Evolutionary conservation across 2,329 filamentous ascomycete species (phyloP).

Genomic region (Mycocentrospora acerina): DNA sequence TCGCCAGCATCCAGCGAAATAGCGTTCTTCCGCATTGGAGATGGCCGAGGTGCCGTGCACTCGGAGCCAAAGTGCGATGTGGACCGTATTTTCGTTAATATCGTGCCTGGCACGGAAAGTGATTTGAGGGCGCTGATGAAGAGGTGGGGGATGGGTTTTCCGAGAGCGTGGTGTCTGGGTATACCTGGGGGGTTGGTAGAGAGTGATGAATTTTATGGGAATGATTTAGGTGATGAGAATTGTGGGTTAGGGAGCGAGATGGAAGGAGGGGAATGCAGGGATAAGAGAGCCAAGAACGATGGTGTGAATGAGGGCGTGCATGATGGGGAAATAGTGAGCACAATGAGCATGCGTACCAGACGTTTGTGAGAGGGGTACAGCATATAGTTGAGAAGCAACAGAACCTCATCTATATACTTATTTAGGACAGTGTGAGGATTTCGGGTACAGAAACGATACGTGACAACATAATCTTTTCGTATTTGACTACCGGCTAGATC

Average conservation of each 20-base stretch:
- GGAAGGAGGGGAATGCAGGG: not conserved
- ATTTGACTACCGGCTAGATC: too few species aligned
- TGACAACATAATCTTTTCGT: too few species aligned
- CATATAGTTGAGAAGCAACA: too few species aligned
- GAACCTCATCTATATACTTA: too few species aligned
- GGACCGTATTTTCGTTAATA: conserved; percentile 41
- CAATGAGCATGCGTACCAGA: too few species aligned
- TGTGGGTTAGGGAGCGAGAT: not conserved
- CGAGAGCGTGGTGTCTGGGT: conserved; percentile 27
- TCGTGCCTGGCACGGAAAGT: conserved; percentile 37
- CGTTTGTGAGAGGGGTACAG: too few species aligned
- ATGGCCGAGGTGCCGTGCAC: conserved; percentile 46
- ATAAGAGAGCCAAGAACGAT: not conserved
- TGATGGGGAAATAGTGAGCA: conserved; percentile 11
- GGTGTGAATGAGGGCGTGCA: conserved; percentile 14
- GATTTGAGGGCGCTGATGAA: conserved; percentile 33
- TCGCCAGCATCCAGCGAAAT: conserved; percentile 33
- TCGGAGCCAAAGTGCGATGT: conserved; percentile 36
- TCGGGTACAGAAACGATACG: too few species aligned
- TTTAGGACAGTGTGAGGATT: too few species aligned
- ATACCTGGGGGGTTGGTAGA: conserved; percentile 14
- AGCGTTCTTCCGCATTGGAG: conserved; percentile 48
- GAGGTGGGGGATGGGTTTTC: conserved; percentile 36
- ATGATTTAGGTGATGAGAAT: too few species aligned
- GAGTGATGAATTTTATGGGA: conserved; percentile 7